phyloP scores from a whole-genome alignment of 2,329 filamentous ascomycete species.

The Fonsecaea nubica region DNA sequence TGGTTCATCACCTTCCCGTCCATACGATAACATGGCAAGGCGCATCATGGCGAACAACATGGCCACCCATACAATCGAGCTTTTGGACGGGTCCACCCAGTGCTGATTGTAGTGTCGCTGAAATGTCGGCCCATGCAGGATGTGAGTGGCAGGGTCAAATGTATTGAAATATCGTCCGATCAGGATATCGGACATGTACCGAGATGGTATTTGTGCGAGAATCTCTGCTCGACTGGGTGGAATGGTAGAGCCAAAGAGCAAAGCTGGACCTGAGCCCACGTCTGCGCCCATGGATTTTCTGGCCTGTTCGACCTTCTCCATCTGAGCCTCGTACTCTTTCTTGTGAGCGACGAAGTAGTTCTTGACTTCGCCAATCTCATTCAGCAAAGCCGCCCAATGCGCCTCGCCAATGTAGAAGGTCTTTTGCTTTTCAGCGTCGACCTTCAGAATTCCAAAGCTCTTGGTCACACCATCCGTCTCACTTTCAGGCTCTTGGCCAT shows the following conservation, averaged over 20 bases:
- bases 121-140: constrained; percentile 85
- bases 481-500: constrained; percentile 67
- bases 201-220: constrained; percentile 77
- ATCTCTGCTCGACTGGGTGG: constrained; percentile 77
- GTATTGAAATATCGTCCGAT: constrained; percentile 92
- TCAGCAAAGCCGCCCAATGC: constrained; percentile 80
- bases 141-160: constrained; percentile 69
- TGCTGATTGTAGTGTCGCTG: constrained; percentile 71
- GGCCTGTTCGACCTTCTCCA: constrained; percentile 74
- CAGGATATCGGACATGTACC: constrained; percentile 81
- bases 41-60: constrained; percentile 70
- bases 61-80: constrained; percentile 66
- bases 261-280: constrained; percentile 70
- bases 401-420: constrained; percentile 82
- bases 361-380: constrained; percentile 90
- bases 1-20: constrained; percentile 67
- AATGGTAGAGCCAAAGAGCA: constrained; percentile 76
- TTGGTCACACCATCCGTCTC: constrained; percentile 74
- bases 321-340: constrained; percentile 83
- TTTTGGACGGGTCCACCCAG: constrained; percentile 65
- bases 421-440: constrained; percentile 76
- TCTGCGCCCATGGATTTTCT: constrained; percentile 65
- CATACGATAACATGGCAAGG: constrained; percentile 67
- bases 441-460: constrained; percentile 81
- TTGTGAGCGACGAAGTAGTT: constrained; percentile 87